Conservation (phyloP, 257 asterid species). For the Capsicum rhomboideum region DNA sequence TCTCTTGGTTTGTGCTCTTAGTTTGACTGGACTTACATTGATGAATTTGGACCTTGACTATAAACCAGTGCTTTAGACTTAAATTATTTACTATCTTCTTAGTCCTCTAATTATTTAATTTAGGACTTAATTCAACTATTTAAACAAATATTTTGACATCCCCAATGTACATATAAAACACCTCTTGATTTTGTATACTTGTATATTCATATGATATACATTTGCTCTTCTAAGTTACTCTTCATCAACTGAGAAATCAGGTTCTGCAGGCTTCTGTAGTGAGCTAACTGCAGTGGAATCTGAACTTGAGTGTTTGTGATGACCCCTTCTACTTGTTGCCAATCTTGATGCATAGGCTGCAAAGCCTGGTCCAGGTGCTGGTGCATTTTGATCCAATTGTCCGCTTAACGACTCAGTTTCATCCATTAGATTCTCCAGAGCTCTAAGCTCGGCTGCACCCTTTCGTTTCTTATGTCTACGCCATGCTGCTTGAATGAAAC, state of each 20-base stretch:
- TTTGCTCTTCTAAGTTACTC: slow-evolving; percentile 19
- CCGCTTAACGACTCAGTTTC: slow-evolving; percentile 5
- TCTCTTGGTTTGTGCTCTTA: too few relatives aligned
- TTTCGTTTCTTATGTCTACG: slow-evolving; percentile 56
- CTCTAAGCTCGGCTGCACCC: slow-evolving; percentile 42
- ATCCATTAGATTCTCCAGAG: slow-evolving; percentile 21
- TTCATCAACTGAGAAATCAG: slow-evolving; percentile 77
- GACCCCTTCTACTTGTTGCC: slow-evolving; percentile 49
- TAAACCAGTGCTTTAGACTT: too few relatives aligned
- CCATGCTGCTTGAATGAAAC: slow-evolving; percentile 91
- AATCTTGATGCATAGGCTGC: slow-evolving; percentile 43
- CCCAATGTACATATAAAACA: slow-evolving; percentile 6
- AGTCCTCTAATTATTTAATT: too few relatives aligned
- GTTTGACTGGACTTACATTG: too few relatives aligned
- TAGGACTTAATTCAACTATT: not conserved
- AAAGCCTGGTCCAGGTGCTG: slow-evolving; percentile 25
- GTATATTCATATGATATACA: not conserved
- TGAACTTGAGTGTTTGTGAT: slow-evolving; percentile 38
- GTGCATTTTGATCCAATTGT: not conserved
- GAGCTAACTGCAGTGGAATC: slow-evolving; percentile 40
- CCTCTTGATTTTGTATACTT: not conserved
- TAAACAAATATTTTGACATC: not conserved
- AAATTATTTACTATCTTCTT: too few relatives aligned
- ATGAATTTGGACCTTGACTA: too few relatives aligned
- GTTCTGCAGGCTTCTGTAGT: slow-evolving; percentile 82